Conservation (phyloP, 2,329 filamentous ascomycete genomes). For the Chaetomium sp. region DNA sequence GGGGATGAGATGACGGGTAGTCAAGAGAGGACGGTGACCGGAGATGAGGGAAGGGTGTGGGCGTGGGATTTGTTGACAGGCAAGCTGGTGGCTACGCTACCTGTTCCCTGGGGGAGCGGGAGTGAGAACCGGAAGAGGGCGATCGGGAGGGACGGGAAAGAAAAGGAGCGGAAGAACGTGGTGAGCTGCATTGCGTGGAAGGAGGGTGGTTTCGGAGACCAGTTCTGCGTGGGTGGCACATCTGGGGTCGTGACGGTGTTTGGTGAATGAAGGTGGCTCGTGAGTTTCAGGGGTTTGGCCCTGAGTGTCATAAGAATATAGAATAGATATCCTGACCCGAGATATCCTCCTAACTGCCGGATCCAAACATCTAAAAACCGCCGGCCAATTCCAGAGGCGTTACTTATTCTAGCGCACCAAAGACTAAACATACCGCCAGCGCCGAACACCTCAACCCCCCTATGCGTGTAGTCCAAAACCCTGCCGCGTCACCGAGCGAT, state of each 20-base stretch:
- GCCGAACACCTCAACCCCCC: conserved; percentile 31
- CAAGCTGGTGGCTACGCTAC: conserved; percentile 63
- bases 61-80: conserved; percentile 86
- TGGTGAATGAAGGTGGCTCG: conserved; percentile 39
- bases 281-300: conserved; percentile 15
- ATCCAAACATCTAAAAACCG: not conserved
- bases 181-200: conserved; percentile 66
- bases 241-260: conserved; percentile 68
- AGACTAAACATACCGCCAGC: conserved; percentile 25
- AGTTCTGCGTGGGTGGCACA: conserved; percentile 67
- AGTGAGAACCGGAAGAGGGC: conserved; percentile 52
- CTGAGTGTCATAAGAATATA: not conserved
- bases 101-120: conserved; percentile 57
- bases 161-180: conserved; percentile 61
- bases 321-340: not conserved
- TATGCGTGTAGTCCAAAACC: conserved; percentile 30
- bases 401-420: conserved; percentile 18
- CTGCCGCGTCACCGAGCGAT: conserved; percentile 13
- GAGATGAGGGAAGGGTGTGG: conserved; percentile 63
- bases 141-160: conserved; percentile 61
- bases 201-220: conserved; percentile 62
- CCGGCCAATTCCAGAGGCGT: conserved; percentile 10
- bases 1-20: conserved; percentile 70
- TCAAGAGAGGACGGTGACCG: conserved; percentile 29
- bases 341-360: not conserved